A percentile compares a stretch with the other conserved stretches of the same genome.
These are phyloP conservation scores for Ascochyta pisi DNA, from an alignment of 2,329 filamentous ascomycete species.

Conservation along the genomic window DNA sequence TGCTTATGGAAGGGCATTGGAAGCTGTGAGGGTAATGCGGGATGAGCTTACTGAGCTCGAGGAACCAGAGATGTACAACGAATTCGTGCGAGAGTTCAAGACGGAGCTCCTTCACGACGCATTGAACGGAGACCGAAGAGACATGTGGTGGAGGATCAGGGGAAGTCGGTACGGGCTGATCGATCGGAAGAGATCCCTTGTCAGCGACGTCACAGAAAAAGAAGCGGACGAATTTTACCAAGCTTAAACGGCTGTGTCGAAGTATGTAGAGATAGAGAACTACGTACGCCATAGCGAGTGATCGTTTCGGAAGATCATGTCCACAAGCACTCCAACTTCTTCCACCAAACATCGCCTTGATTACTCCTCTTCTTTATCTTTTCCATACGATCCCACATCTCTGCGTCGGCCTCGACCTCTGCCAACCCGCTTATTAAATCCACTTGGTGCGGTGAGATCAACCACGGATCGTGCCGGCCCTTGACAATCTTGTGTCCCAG, in stretches of 20 bases:
- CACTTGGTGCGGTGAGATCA: too few relatives aligned
- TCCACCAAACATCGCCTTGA: background rate
- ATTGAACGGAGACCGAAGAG: slow-evolving; percentile 76
- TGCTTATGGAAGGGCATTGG: slow-evolving; percentile 76
- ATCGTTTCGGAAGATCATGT: background rate
- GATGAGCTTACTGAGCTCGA: slow-evolving; percentile 78
- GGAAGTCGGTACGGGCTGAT: slow-evolving; percentile 75
- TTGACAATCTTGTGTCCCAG: too few relatives aligned
- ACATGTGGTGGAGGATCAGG: slow-evolving; percentile 82
- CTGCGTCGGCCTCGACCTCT: background rate
- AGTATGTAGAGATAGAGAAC: background rate
- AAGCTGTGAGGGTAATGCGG: slow-evolving; percentile 78
- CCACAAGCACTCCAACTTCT: background rate
- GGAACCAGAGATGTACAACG: slow-evolving; percentile 78
- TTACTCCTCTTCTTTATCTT: background rate
- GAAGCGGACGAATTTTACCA: slow-evolving; percentile 64
- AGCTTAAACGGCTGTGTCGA: slow-evolving; percentile 7
- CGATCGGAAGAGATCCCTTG: slow-evolving; percentile 66
- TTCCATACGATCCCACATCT: background rate
- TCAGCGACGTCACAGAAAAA: slow-evolving; percentile 70
- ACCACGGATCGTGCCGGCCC: too few relatives aligned
- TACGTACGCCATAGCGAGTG: background rate
- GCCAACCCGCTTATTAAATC: slow-evolving; percentile 1
- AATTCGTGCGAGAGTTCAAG: slow-evolving; percentile 75
- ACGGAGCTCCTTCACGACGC: slow-evolving; percentile 70